Percentiles rank a stretch among this genome's conserved stretches.
Conservation (phyloP, 148 eudicot genomes). For the Beta vulgaris region DNA sequence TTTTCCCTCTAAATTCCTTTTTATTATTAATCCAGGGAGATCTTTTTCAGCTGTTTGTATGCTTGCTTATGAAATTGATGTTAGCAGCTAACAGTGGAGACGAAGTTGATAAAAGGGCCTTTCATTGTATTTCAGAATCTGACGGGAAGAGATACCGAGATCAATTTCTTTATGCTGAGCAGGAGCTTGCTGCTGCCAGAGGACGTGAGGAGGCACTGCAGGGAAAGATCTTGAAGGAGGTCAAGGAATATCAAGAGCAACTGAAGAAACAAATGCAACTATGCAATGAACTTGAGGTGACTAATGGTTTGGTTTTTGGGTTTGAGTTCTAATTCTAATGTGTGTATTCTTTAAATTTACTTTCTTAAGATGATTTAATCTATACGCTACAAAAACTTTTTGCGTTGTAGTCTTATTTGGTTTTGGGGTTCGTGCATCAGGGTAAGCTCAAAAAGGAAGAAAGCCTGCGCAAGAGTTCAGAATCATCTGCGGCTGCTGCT, state of each 20-base stretch:
- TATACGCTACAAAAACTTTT: neutral
- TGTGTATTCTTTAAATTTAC: neutral
- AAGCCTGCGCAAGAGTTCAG: conserved; percentile 61
- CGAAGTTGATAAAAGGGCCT: neutral
- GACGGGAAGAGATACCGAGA: conserved; percentile 70
- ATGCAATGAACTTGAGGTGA: conserved; percentile 73
- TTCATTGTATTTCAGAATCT: conserved; percentile 45
- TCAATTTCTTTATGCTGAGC: conserved; percentile 65
- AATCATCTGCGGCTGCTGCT: conserved; percentile 66
- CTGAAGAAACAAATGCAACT: conserved; percentile 66
- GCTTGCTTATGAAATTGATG: neutral
- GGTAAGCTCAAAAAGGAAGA: conserved; percentile 65
- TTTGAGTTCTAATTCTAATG: neutral
- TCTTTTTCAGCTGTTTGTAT: neutral
- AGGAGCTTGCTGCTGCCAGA: conserved; percentile 94
- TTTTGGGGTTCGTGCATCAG: conserved; percentile 33
- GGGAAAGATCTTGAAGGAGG: conserved; percentile 77
- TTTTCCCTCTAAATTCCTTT: too few relatives aligned
- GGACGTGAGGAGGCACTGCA: conserved; percentile 85
- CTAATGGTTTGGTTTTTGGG: neutral
- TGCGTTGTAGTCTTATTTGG: conserved; percentile 2
- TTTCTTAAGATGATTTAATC: neutral
- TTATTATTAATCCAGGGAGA: too few relatives aligned
- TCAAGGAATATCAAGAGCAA: conserved; percentile 63
- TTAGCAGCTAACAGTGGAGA: neutral